A percentile compares a stretch with the other conserved stretches of the same genome.
These are phyloP conservation scores for Pyricularia sp. DNA, from an alignment of 2,329 filamentous ascomycete species.

Conservation along the genomic window DNA sequence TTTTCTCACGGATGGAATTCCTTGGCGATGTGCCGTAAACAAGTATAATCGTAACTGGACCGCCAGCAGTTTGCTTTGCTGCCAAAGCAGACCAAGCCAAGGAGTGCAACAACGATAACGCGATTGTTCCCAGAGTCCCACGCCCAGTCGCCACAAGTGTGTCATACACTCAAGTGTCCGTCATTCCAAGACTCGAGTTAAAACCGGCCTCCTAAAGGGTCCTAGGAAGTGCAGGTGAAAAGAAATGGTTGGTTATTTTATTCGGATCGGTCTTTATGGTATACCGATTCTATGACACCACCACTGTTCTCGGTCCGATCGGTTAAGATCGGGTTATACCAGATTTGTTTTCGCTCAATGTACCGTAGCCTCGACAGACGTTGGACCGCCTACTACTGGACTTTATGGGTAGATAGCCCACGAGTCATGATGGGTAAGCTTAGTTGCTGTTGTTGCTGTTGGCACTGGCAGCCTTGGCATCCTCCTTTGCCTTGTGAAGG, in stretches of 20 bases:
- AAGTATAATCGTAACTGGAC: background rate
- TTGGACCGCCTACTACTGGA: background rate
- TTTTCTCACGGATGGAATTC: background rate
- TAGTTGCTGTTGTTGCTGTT: constrained; percentile 19
- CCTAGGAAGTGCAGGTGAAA: background rate
- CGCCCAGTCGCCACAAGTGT: background rate
- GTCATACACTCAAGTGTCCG: background rate
- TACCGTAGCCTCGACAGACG: background rate
- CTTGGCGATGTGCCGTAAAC: background rate
- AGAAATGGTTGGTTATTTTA: background rate
- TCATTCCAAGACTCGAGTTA: background rate
- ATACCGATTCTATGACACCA: background rate
- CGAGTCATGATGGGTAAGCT: background rate
- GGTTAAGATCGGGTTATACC: background rate
- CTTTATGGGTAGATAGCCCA: background rate
- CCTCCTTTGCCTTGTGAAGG: constrained; percentile 48
- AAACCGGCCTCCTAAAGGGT: background rate
- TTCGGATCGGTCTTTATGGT: background rate
- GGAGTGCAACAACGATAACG: background rate
- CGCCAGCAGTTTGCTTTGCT: background rate
- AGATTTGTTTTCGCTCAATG: background rate
- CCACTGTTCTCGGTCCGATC: background rate
- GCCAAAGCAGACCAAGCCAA: background rate
- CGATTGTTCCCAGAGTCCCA: background rate
- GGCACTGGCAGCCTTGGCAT: constrained; percentile 39